phyloP scores from a whole-genome alignment of 192 early-diverging fungal genomes.

The Gamsiella multidivaricata region DNA sequence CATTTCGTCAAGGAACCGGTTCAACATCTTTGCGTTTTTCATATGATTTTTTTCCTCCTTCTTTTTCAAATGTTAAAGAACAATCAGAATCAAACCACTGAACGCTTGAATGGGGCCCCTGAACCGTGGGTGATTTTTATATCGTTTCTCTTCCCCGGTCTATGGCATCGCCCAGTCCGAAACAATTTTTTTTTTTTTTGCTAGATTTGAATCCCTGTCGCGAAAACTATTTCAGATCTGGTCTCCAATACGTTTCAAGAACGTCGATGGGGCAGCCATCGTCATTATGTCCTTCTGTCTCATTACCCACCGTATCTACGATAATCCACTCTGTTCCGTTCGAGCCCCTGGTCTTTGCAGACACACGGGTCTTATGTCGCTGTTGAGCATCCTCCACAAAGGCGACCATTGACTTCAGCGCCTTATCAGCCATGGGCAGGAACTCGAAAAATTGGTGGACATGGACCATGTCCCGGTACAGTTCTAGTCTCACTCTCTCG shows the following conservation, averaged over 20 bases:
- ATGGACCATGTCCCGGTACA: conserved; percentile 44
- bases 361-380: background rate
- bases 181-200: too few relatives aligned
- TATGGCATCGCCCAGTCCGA: too few relatives aligned
- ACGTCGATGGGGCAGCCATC: background rate
- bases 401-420: conserved; percentile 9
- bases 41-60: too few relatives aligned
- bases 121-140: conserved; percentile 27
- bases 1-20: too few relatives aligned
- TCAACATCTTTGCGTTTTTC: too few relatives aligned
- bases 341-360: background rate
- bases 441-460: conserved; percentile 49
- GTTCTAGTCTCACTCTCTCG: conserved; percentile 18
- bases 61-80: too few relatives aligned
- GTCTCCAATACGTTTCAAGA: conserved; percentile 23
- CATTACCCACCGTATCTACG: conserved; percentile 17
- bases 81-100: too few relatives aligned
- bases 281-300: conserved; percentile 24
- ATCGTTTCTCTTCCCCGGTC: background rate
- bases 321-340: conserved; percentile 35
- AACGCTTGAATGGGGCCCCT: background rate
- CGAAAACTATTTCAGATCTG: background rate
- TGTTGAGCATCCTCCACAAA: conserved; percentile 17
- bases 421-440: conserved; percentile 25
- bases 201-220: too few relatives aligned